Evolutionary conservation across 371 early-diverging fungal genomes (phyloP), one percentile per base, ranked within the genome.

Genomic region (Actinomortierella wolfii): DNA sequence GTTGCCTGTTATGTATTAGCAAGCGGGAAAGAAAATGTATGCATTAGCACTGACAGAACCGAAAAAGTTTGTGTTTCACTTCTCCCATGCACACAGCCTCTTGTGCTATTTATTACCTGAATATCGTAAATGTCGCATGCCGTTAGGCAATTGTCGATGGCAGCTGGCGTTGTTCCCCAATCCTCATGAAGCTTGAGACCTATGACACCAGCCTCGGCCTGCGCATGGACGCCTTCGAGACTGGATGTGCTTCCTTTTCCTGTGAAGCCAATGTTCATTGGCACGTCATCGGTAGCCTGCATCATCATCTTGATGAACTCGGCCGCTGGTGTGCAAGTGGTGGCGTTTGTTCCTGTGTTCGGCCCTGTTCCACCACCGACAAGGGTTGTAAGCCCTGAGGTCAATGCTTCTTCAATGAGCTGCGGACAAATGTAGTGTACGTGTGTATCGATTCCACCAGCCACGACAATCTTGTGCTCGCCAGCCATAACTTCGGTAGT

Each of bases 331-430:
- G 96, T 95, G 78, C 96, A 96, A 1, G 96, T 97, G 0, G 96
- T 95, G 0, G 97, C 97, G 68, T 92, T 92, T 1, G 95, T 90
- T 41, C 96, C 96, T 9, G 96, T 94, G 69, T 92, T 94, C 25
- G 96, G 96, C 0, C 97, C 97, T 0, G 95, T 94, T 25, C 97
- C 97, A 40, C 97, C 96, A 23, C 96, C 97, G 58, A 97, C 85
- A 61, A 97, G 61, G 1, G 96, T 97, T 5, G 96, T 96, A 28
- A 90, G 82, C 42, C 97, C 97, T 34, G 87, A 88, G 1, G 89
- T 82, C 24, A 96, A 64, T 1, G 94, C 90, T 79, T 95, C 94
- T 29, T 82, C 83, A 59, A 84, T 80, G 23, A 95, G 75, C 73
- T 95, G 93, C 4, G 94, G 94, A 74, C 96, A 95, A 67, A 97